Base-by-base conservation (phyloP, 331 rosid species). In the Quercus phellos region DNA sequence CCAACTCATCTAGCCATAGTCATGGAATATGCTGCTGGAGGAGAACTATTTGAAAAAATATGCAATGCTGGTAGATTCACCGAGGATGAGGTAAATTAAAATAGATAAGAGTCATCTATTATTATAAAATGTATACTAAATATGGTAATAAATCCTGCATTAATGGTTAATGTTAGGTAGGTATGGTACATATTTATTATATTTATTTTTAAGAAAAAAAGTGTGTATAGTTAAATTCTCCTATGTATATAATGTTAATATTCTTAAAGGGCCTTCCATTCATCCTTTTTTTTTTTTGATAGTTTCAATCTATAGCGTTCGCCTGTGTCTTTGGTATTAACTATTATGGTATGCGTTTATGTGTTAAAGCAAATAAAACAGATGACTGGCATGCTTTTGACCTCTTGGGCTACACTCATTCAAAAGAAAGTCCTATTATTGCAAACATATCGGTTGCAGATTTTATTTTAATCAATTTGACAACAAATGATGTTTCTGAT, bases 11-110 rank as follows among this genome's bases (percentile, higher is more conserved):
- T 95, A 68, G 98, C 96, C 61, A 91, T 95, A 58, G 89, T 95
- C 56, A 95, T 95, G 99, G 99, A 95, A 90, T 95, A 93, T 88
- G 99, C 97, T 64, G 91, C 97, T 1, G 99, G 97, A 2, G 99
- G 99, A 81, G 99, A 95, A 75, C 89, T 95, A 74, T 95, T 93
- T 68, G 98, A 91, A 82, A 93, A 92, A 85, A 95, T 95, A 82
- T 91, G 97, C 84, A 90, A 85, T 81, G 99, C 98, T 0, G 99
- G 99, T 66, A 91, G 97, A 90, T 95, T 95, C 87, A 83, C 92
- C 72, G 98, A 95, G 80, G 99, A 95, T 76, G 99, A 95, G 98
- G 98, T 92, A 78, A 64, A 55, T 46, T 66, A 35, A 51, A 17
- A 58, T 12, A 21, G 19, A 78, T 69, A 26, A 55, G 21, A 27